Evolutionary conservation across 306 rosid species (phyloP), one percentile per base, ranked within the genome.

Genomic region (Ammopiptanthus mongolicus): DNA sequence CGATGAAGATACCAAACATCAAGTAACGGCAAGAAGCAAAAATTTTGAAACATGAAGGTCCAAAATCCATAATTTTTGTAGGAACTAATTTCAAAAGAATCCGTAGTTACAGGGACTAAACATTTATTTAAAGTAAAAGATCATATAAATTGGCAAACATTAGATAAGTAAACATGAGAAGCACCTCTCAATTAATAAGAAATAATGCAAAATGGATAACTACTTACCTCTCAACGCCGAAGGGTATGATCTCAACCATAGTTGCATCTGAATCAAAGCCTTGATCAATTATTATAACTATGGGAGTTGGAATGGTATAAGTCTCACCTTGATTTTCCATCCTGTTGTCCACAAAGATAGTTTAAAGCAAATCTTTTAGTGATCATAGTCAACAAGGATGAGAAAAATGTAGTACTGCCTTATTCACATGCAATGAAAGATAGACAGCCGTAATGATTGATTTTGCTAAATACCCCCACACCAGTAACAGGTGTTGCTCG

Each of bases 221-320:
- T 25, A 25, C 28, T 25, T 25, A n/a, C n/a, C n/a, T n/a, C n/a
- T n/a, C n/a, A n/a, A n/a, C n/a, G n/a, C n/a, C n/a, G n/a, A n/a
- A n/a, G n/a, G n/a, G n/a, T n/a, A n/a, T n/a, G n/a, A 95, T 84
- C 87, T 95, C 99, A 14, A 95, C 99, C 13, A 95, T 84, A 66
- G 99, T 95, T 74, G 97, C 93, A 74, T 90, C 78, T 7, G 91
- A 90, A 86, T 92, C 97, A 56, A 97, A 86, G 71, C 90, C 98
- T 85, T 92, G 99, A 82, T 96, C 97, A 71, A 1, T 25, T 25
- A 92, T 90, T 72, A 92, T 85, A 72, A 96, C 98, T 57, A 82
- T 62, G 0, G 99, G 99, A 71, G 86, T 90, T 62, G 99, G 99
- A 81, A 81, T 39, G 5, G 74, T 58, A 52, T 90, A 97, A 8